Conservation (phyloP, 768 basidiomycete genomes). For the Leccinum fibrillosum region DNA sequence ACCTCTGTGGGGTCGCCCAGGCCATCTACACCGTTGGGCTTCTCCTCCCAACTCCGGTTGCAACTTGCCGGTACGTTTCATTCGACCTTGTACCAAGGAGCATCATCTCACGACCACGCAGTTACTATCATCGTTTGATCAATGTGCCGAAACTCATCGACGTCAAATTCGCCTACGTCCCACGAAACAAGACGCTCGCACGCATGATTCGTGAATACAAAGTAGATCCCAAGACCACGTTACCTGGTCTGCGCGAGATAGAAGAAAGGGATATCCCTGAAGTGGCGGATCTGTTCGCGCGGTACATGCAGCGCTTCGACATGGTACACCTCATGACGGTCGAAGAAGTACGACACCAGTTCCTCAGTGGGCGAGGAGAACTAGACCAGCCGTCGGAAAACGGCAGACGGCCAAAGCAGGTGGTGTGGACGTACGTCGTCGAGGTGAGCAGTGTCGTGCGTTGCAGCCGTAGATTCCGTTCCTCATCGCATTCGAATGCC, state of each 20-base stretch:
- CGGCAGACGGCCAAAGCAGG: conserved; percentile 67
- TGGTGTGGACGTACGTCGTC: conserved; percentile 95
- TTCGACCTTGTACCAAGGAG: not conserved
- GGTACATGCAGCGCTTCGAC: conserved; percentile 84
- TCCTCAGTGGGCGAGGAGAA: conserved; percentile 77
- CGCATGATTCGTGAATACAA: conserved; percentile 80
- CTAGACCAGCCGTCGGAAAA: conserved; percentile 36
- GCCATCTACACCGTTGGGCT: conserved; percentile 96
- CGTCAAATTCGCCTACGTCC: conserved; percentile 83
- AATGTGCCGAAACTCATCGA: conserved; percentile 93
- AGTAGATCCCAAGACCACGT: conserved; percentile 47
- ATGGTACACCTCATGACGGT: conserved; percentile 70
- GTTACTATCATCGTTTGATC: conserved; percentile 89
- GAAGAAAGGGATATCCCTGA: conserved; percentile 70
- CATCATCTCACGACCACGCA: conserved; percentile 27
- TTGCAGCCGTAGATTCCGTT: not conserved
- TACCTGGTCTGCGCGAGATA: conserved; percentile 84
- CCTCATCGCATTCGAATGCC: not conserved
- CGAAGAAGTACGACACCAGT: conserved; percentile 83
- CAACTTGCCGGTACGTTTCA: conserved; percentile 68
- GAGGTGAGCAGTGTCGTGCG: conserved; percentile 54
- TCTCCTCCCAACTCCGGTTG: conserved; percentile 89
- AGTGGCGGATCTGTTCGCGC: conserved; percentile 66
- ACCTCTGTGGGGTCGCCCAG: conserved; percentile 90
- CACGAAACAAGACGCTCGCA: conserved; percentile 86